These are phyloP conservation scores for Penicillium turbatum DNA, from an alignment of 495 filamentous ascomycete species.

Conservation along the genomic window DNA sequence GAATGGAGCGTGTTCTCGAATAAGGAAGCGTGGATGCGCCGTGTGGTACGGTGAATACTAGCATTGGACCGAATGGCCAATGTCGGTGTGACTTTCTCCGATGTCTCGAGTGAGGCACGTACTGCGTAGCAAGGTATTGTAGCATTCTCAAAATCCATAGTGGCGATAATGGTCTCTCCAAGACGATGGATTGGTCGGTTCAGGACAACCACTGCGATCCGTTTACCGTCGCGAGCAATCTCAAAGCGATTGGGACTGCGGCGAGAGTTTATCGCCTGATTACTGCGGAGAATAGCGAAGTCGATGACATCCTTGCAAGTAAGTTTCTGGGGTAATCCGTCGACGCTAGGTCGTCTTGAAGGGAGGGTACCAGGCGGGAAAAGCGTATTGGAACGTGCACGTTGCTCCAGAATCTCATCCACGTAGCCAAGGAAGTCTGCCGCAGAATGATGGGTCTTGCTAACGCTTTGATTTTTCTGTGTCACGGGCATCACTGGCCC, in stretches of 20 bases:
- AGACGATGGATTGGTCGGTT: conserved; percentile 88
- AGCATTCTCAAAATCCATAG: conserved; percentile 72
- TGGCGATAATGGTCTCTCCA: conserved; percentile 77
- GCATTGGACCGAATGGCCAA: conserved; percentile 80
- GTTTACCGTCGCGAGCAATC: conserved; percentile 81
- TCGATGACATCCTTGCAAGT: conserved; percentile 84
- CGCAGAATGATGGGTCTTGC: conserved; percentile 38
- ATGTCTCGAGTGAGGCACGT: conserved; percentile 69
- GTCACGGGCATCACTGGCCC: conserved; percentile 17
- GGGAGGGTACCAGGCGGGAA: conserved; percentile 67
- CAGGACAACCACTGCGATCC: conserved; percentile 82
- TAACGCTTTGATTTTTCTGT: conserved; percentile 39
- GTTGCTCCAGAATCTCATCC: conserved; percentile 66
- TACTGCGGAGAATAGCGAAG: conserved; percentile 78
- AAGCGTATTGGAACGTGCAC: conserved; percentile 48
- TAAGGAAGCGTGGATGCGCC: conserved; percentile 67
- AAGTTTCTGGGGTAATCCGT: conserved; percentile 27
- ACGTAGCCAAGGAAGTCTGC: conserved; percentile 72
- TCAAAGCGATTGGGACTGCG: conserved; percentile 84
- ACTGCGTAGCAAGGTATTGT: conserved; percentile 77
- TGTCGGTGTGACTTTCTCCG: conserved; percentile 69
- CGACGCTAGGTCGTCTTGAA: conserved; percentile 49
- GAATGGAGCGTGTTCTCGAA: conserved; percentile 80
- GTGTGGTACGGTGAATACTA: conserved; percentile 79
- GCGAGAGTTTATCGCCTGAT: conserved; percentile 53